These are phyloP conservation scores for Euphorbia lathyris DNA, from an alignment of 345 rosid genomes.

Conservation along the genomic window DNA sequence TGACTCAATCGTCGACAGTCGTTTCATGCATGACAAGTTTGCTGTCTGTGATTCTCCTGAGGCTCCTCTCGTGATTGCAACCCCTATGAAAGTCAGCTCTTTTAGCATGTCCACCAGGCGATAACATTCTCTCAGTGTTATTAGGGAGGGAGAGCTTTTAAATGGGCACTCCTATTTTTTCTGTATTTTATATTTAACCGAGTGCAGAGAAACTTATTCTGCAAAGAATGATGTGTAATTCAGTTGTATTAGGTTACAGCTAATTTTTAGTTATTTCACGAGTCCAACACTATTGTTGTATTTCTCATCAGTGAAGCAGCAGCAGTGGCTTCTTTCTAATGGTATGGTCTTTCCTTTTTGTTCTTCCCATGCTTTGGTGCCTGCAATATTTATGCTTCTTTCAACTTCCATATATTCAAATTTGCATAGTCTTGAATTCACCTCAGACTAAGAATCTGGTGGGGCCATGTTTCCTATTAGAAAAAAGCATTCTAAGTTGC, in stretches of 20 bases:
- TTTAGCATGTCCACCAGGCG: conserved; percentile 90
- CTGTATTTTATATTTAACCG: conserved; percentile 10
- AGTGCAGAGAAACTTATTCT: not conserved
- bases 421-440: not conserved
- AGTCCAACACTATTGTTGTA: conserved; percentile 12
- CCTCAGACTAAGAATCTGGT: conserved; percentile 8
- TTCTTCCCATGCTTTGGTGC: not conserved
- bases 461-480: conserved; percentile 28
- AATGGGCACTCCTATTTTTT: conserved; percentile 12
- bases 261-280: not conserved
- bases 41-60: conserved; percentile 89
- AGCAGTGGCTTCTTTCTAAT: not conserved
- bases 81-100: conserved; percentile 92
- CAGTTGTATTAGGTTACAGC: conserved; percentile 11
- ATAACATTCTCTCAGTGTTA: conserved; percentile 27
- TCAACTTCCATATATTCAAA: not conserved
- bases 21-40: conserved; percentile 97
- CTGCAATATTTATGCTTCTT: not conserved
- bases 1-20: conserved; percentile 90
- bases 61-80: conserved; percentile 97
- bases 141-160: conserved; percentile 7
- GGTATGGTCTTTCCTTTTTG: not conserved
- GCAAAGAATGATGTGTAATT: conserved; percentile 12
- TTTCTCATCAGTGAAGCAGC: not conserved
- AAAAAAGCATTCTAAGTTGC: too few relatives aligned